Base-by-base conservation (phyloP, 106 monocot genomes). In the Hemerocallis citrina region DNA sequence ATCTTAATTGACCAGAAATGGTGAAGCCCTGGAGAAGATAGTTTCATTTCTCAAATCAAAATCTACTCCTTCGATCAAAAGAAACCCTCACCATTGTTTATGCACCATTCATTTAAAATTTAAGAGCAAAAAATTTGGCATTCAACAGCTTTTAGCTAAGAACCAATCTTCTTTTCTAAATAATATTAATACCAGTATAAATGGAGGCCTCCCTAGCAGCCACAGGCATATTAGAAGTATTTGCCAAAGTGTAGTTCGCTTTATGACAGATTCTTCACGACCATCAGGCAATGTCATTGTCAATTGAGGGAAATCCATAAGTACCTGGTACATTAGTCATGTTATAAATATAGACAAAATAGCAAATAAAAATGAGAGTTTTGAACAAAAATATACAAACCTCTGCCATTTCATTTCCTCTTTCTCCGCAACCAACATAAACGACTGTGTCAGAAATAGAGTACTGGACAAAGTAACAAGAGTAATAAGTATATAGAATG, bases 331-430 rank as follows among this genome's bases (percentile, higher is more conserved):
- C 34, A 29, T 27, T 49, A 52, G 48, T 7, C 28, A 65, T 17
- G 47, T 4, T 31, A 54, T 22, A 30, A 30, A 54, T 49, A 49
- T 36, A 61, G 36, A 51, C 2, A 16, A 60, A 13, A 51, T 40
- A 25, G 41, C 32, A 32, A 40, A 33, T 11, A 21, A 27, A 59
- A 66, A 75, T 31, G 1, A 48, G 3, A 29, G 38, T 31, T 28
- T 12, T 44, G 17, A 31, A 32, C 7, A 73, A n/a, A 54, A 15
- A 64, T 14, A 39, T 11, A 62, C 28, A 62, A 43, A 99, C 98
- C 88, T 99, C 98, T 47, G 98, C 98, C 98, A 99, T 99, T 69
- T 99, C 98, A 82, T 99, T 99, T 76, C 98, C 98, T 92, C 98
- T 85, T 75, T 99, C 98, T 78, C 98, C 98, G 80, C 98, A 99